Conservation (phyloP, 2,329 filamentous ascomycete genomes). For the Phyllosticta citriasiana region DNA sequence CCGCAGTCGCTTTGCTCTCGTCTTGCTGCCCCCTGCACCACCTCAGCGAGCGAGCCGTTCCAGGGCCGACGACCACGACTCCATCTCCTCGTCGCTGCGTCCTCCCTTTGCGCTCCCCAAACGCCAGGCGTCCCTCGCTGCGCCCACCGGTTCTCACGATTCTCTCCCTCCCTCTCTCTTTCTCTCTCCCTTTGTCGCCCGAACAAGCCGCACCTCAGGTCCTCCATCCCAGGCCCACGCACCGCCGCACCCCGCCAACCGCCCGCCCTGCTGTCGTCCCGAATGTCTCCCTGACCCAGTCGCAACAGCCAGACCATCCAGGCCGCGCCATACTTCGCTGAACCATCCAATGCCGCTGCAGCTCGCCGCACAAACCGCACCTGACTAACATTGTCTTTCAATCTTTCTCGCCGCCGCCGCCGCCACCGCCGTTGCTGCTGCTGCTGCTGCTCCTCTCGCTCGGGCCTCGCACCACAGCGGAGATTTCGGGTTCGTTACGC, state of each 20-base stretch:
- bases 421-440: too few relatives aligned
- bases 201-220: neutral
- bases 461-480: slow-evolving; percentile 7
- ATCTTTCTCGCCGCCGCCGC: too few relatives aligned
- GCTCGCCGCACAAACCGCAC: slow-evolving; percentile 5
- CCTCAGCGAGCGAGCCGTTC: neutral
- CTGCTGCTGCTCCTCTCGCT: slow-evolving; percentile 2
- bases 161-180: too few relatives aligned
- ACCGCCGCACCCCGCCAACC: neutral
- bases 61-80: neutral
- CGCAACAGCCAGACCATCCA: slow-evolving; percentile 3
- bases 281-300: slow-evolving; percentile 7
- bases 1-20: neutral
- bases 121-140: too few relatives aligned
- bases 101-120: too few relatives aligned
- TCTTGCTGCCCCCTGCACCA: neutral
- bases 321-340: neutral
- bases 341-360: slow-evolving; percentile 4
- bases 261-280: neutral
- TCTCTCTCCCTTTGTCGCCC: neutral
- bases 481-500: slow-evolving; percentile 3
- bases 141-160: too few relatives aligned
- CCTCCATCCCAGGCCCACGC: neutral
- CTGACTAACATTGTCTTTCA: slow-evolving; percentile 3
- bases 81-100: neutral